Evolutionary conservation across 345 rosid genomes (phyloP).

Genomic region (Lepidium africanum): DNA sequence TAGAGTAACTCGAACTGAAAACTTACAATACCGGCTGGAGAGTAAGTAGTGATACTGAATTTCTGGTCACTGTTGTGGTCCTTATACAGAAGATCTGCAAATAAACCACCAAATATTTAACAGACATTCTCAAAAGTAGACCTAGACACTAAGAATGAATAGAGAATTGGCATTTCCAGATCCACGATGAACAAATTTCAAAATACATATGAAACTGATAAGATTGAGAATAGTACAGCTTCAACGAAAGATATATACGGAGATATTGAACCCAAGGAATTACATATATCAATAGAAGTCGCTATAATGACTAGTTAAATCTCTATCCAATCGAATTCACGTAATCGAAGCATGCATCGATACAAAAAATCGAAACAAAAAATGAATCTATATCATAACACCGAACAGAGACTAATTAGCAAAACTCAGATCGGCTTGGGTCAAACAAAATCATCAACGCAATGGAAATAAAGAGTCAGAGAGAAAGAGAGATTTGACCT

Average conservation of each 20-base stretch:
- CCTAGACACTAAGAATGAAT: neutral
- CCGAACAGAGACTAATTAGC: neutral
- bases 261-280: neutral
- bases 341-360: neutral
- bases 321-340: neutral
- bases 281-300: neutral
- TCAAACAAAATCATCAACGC: neutral
- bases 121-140: neutral
- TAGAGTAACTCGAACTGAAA: neutral
- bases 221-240: neutral
- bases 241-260: neutral
- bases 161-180: neutral
- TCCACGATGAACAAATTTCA: neutral
- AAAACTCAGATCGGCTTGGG: neutral
- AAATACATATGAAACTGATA: neutral
- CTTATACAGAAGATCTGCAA: conserved; percentile 78
- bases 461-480: neutral
- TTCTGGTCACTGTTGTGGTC: conserved; percentile 91
- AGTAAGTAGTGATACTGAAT: conserved; percentile 70
- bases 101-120: neutral
- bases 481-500: conserved; percentile 30
- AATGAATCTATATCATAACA: neutral
- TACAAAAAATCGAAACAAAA: neutral
- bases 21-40: conserved; percentile 74
- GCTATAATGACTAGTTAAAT: neutral